phyloP scores from a whole-genome alignment of 2,329 filamentous ascomycete species.

The Diplodia mutila region DNA sequence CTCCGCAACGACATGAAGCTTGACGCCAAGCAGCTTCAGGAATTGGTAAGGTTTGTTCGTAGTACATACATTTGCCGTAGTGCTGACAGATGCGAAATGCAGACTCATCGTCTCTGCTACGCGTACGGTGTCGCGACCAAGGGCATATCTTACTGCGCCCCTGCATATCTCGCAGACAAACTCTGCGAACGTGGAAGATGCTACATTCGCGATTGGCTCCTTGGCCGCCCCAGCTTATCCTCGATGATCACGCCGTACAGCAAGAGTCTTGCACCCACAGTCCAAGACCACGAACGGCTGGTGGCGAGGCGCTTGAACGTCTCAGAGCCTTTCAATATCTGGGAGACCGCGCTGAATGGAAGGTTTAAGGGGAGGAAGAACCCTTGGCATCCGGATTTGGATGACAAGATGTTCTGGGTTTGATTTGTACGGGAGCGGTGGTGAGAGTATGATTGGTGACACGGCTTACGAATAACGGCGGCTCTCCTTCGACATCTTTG shows the following conservation, averaged over 20 bases:
- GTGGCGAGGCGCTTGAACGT: background rate
- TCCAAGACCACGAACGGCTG: background rate
- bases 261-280: background rate
- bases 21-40: conserved; percentile 31
- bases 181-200: conserved; percentile 43
- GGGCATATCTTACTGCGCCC: conserved; percentile 41
- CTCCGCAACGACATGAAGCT: conserved; percentile 35
- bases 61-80: background rate
- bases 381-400: conserved; percentile 34
- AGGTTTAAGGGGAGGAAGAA: conserved; percentile 11
- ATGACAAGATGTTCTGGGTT: conserved; percentile 36
- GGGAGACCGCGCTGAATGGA: conserved; percentile 1
- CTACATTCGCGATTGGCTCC: conserved; percentile 34
- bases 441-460: background rate
- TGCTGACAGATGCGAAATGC: background rate
- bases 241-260: background rate
- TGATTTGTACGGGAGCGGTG: background rate
- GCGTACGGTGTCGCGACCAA: conserved; percentile 38
- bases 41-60: background rate
- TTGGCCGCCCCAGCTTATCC: background rate
- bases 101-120: conserved; percentile 41
- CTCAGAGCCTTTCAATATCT: background rate
- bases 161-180: conserved; percentile 46
- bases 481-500: background rate
- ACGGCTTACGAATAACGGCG: background rate